Base-by-base conservation (phyloP, 208 protist genomes). In the Phytomonas serpens region DNA sequence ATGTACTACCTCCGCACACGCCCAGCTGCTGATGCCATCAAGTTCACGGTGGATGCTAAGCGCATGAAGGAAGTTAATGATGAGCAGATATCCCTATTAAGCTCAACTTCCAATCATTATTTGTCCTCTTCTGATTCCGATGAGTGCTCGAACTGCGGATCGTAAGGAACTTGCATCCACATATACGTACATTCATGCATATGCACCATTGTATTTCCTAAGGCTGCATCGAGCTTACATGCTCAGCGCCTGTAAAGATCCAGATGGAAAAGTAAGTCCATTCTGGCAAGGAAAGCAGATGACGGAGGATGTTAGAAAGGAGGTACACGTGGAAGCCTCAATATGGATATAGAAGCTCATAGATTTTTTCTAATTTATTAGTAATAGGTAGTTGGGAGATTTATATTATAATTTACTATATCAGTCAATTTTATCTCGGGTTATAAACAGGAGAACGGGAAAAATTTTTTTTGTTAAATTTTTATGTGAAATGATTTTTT, bases 1-100 rank as follows among this genome's bases (percentile, higher is more conserved):
- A 98, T 99, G 95, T 99, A 99, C 87, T 99, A 99, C 93, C 84
- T 99, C 19, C 95, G 98, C 72, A 93, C 93, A 11, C 86, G 94
- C 62, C 89, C 98, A 14, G 98, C 98, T 14, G 98, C 97, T n/a
- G 96, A 99, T 74, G 98, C 99, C n/a, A 99, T 99, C 84, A 98
- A 99, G 96, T 99, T 99, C 81, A 99, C 99, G 29, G 94, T 99
- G 16, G 98, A 99, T 72, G 83, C 84, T 29, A 87, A 94, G 69
- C 78, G 79, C 38, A 75, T 93, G 78, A 93, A 92, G 70, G 80
- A 91, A 66, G 74, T 92, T 47, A 67, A 92, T 67, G 81, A 88
- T 36, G 69, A 68, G 9, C 75, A 79, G 63, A 52, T 33, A 40
- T 67, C 71, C 30, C 16, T 27, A 33, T 67, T 62, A 7, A 57